Conservation (phyloP, 352 stramenopile genomes). For the Phytophthora macrochlamydospora region DNA sequence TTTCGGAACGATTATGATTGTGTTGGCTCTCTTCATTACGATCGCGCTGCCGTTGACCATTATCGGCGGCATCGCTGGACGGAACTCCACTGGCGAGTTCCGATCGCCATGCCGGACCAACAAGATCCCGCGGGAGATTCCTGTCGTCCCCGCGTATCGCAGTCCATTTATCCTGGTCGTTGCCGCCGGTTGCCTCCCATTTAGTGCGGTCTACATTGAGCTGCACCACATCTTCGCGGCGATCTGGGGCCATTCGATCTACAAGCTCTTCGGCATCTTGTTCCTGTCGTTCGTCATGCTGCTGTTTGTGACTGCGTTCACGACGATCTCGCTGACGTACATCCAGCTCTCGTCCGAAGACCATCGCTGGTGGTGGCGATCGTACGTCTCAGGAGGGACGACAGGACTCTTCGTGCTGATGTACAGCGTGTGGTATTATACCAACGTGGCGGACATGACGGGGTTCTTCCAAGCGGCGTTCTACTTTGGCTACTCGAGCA, state of each 20-base stretch:
- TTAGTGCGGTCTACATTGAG: constrained; percentile 98
- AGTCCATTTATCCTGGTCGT: constrained; percentile 87
- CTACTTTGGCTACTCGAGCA: constrained; percentile 98
- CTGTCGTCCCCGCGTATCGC: constrained; percentile 90
- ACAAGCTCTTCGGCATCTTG: constrained; percentile 98
- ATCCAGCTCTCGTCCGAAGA: constrained; percentile 97
- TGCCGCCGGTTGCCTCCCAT: constrained; percentile 95
- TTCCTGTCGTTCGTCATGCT: constrained; percentile 96
- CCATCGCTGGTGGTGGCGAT: constrained; percentile 97
- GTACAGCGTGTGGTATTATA: constrained; percentile 98
- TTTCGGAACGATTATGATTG: constrained; percentile 96
- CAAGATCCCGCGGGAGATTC: constrained; percentile 96
- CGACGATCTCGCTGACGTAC: constrained; percentile 97
- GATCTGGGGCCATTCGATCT: constrained; percentile 98
- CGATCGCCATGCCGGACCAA: constrained; percentile 95
- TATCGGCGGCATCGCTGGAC: constrained; percentile 94
- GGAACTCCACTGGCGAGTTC: constrained; percentile 92
- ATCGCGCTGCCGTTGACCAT: constrained; percentile 94
- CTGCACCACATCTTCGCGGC: constrained; percentile 98
- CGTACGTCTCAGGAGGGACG: constrained; percentile 94
- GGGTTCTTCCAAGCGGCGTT: constrained; percentile 96
- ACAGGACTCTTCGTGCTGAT: constrained; percentile 95
- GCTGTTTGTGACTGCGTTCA: constrained; percentile 96
- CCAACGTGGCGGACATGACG: constrained; percentile 93
- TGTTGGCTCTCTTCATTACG: constrained; percentile 93